Evolutionary conservation across 2,329 filamentous ascomycete genomes (phyloP).

Genomic region (Byssochlamys sp.): DNA sequence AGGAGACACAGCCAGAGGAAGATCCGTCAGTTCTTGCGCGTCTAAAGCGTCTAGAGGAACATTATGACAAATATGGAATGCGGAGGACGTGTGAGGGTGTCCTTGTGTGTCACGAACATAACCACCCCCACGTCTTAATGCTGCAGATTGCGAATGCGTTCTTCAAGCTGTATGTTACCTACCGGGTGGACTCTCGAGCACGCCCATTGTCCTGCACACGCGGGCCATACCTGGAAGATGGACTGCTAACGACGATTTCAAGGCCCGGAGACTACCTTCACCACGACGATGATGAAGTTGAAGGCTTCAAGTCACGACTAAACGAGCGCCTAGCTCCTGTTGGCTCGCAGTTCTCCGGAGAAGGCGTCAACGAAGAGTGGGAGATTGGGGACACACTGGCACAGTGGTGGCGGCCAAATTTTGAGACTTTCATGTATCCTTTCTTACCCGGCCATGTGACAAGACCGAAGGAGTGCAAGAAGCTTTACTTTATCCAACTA

Average conservation of each 20-base stretch:
- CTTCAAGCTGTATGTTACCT: constrained; percentile 66
- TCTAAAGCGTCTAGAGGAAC: constrained; percentile 87
- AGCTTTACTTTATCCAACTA: constrained; percentile 92
- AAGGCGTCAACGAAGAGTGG: constrained; percentile 88
- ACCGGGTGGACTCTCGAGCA: not conserved
- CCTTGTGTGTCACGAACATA: constrained; percentile 96
- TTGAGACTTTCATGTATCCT: constrained; percentile 99
- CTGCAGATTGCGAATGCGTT: constrained; percentile 98
- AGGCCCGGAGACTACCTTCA: constrained; percentile 86
- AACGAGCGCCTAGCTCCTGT: constrained; percentile 90
- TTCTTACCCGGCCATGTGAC: constrained; percentile 95
- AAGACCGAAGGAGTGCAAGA: constrained; percentile 96
- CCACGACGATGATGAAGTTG: constrained; percentile 75
- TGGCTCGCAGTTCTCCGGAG: constrained; percentile 68
- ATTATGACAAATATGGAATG: constrained; percentile 89
- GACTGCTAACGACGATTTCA: not conserved
- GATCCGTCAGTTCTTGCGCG: constrained; percentile 90
- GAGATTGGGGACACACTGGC: constrained; percentile 87
- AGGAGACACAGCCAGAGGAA: constrained; percentile 95
- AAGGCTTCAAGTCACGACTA: constrained; percentile 85
- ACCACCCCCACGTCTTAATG: constrained; percentile 97
- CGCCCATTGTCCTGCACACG: not conserved
- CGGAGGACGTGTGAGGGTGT: constrained; percentile 93
- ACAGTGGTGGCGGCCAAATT: constrained; percentile 98
- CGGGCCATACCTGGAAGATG: not conserved